These are phyloP conservation scores for Phytophthora lateralis DNA, from an alignment of 352 stramenopile species.

Conservation along the genomic window DNA sequence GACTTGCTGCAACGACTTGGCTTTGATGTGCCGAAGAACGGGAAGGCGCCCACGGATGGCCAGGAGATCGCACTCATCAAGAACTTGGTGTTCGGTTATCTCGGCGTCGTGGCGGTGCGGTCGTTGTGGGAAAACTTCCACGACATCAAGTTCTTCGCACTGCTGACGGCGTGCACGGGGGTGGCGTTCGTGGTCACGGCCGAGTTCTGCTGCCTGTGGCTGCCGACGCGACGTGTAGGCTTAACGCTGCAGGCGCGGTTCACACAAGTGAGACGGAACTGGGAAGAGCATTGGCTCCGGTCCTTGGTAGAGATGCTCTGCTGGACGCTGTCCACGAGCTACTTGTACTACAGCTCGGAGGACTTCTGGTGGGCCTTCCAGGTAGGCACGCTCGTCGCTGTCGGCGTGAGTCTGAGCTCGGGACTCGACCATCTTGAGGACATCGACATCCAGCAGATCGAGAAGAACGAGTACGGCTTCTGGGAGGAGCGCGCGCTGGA, in stretches of 20 bases:
- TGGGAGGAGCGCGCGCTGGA: constrained; percentile 58
- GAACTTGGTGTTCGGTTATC: constrained; percentile 77
- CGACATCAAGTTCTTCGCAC: constrained; percentile 74
- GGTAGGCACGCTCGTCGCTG: constrained; percentile 57
- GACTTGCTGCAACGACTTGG: constrained; percentile 62
- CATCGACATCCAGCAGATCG: constrained; percentile 50
- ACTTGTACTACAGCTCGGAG: constrained; percentile 63
- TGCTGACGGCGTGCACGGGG: constrained; percentile 66
- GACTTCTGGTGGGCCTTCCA: constrained; percentile 60
- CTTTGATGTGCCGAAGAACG: constrained; percentile 77
- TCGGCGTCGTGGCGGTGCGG: constrained; percentile 67
- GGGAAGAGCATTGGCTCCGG: constrained; percentile 52
- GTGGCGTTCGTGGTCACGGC: constrained; percentile 76
- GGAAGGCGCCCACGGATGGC: constrained; percentile 67
- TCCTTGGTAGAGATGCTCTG: constrained; percentile 69
- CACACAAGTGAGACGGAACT: constrained; percentile 64
- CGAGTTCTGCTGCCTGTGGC: constrained; percentile 82
- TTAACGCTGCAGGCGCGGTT: constrained; percentile 80
- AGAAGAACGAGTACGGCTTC: constrained; percentile 51
- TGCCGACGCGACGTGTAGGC: constrained; percentile 70
- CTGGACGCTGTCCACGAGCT: constrained; percentile 60
- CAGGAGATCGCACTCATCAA: constrained; percentile 79
- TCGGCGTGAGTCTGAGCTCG: constrained; percentile 54
- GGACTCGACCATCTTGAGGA: constrained; percentile 65
- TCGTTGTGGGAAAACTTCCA: constrained; percentile 71